A percentile compares a stretch with the other conserved stretches of the same genome.
Evolutionary conservation across 768 basidiomycete species (phyloP).

Genomic region (Porpolomopsis calyptriformis): DNA sequence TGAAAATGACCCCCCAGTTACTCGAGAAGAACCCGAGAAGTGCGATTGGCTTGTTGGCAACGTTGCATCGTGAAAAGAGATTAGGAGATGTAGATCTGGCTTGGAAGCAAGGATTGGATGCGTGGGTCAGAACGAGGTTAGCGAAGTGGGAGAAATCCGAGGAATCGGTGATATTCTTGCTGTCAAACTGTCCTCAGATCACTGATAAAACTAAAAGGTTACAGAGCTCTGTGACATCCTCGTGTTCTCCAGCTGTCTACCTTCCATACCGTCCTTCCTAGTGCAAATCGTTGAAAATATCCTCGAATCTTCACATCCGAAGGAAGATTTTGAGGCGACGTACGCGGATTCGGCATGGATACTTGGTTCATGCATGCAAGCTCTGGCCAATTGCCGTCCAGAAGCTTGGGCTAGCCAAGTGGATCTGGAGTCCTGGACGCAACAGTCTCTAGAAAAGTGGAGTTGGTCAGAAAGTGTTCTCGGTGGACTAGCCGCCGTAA

Average conservation of each 20-base stretch:
- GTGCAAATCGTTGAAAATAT: slow-evolving; percentile 34
- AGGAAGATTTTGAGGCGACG: slow-evolving; percentile 17
- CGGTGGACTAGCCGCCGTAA: slow-evolving; percentile 39
- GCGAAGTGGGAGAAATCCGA: slow-evolving; percentile 29
- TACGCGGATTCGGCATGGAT: slow-evolving; percentile 42
- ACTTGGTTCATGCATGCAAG: slow-evolving; percentile 47
- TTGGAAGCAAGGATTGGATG: slow-evolving; percentile 47
- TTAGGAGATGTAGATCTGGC: slow-evolving; percentile 48
- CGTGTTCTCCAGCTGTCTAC: slow-evolving; percentile 39
- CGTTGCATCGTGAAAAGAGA: slow-evolving; percentile 36
- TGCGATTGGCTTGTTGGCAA: slow-evolving; percentile 40
- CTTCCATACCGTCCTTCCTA: slow-evolving; percentile 30
- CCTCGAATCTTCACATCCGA: slow-evolving; percentile 22
- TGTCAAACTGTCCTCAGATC: not conserved
- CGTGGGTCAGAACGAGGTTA: slow-evolving; percentile 36
- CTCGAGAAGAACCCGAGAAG: slow-evolving; percentile 32
- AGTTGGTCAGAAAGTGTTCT: slow-evolving; percentile 47
- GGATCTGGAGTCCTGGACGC: slow-evolving; percentile 42
- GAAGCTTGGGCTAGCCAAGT: slow-evolving; percentile 37
- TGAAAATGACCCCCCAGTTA: slow-evolving; percentile 39
- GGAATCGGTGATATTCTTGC: slow-evolving; percentile 26
- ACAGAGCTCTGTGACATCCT: slow-evolving; percentile 46
- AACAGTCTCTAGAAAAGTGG: slow-evolving; percentile 39
- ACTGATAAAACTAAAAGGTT: slow-evolving; percentile 24
- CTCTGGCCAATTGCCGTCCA: slow-evolving; percentile 33